A percentile compares a stretch with the other conserved stretches of the same genome.
Evolutionary conservation across 768 basidiomycete genomes (phyloP).

Genomic region (Hypholoma fasciculare): DNA sequence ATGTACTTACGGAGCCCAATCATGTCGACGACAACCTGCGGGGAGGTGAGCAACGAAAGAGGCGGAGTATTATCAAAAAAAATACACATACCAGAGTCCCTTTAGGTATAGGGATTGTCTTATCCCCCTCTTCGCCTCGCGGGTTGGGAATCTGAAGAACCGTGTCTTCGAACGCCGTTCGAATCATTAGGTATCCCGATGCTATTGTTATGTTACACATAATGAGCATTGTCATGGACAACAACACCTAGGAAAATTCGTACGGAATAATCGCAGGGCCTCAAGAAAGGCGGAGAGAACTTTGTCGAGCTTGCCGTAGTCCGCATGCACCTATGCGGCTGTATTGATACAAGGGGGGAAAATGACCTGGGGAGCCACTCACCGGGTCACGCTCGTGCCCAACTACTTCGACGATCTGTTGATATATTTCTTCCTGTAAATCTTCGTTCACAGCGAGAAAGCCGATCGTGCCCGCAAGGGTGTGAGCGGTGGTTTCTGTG

Average conservation of each 20-base stretch:
- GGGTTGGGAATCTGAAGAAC: background rate
- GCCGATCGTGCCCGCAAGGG: constrained; percentile 46
- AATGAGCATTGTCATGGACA: background rate
- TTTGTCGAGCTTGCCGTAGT: constrained; percentile 40
- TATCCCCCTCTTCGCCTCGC: background rate
- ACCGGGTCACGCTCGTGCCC: constrained; percentile 25
- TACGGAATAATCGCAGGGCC: constrained; percentile 45
- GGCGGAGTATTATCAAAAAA: background rate
- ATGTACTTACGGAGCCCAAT: constrained; percentile 46
- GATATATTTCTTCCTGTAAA: constrained; percentile 48
- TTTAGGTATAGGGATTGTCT: background rate
- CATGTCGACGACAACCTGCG: constrained; percentile 44
- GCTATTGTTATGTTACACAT: background rate
- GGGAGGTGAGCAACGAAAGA: background rate
- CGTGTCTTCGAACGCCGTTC: background rate
- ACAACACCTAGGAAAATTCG: constrained; percentile 12
- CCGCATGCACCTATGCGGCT: constrained; percentile 31
- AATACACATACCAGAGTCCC: background rate
- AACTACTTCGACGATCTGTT: constrained; percentile 41
- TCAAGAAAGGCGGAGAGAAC: constrained; percentile 46
- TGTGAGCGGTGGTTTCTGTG: constrained; percentile 49
- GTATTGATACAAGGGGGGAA: background rate
- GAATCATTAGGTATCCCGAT: background rate
- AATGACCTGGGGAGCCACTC: background rate
- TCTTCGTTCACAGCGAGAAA: constrained; percentile 46